These are phyloP conservation scores for Digitaria exilis DNA, from an alignment of 202 grass and related monocot genomes.

Conservation along the genomic window DNA sequence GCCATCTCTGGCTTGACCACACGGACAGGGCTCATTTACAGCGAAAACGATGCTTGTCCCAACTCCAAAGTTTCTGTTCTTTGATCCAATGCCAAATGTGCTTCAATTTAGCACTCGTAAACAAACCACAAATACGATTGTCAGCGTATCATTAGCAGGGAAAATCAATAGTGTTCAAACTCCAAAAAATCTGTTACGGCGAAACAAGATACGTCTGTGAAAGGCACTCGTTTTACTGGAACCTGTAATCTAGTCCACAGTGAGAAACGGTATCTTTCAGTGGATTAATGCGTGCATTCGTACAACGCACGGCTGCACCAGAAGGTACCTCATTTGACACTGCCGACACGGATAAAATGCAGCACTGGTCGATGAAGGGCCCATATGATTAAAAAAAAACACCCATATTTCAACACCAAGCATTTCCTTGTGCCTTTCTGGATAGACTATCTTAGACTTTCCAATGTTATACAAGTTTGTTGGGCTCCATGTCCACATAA, in stretches of 20 bases:
- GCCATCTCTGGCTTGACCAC: neutral
- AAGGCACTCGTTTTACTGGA: neutral
- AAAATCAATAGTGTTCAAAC: neutral
- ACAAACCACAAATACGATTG: neutral
- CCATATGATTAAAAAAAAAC: neutral
- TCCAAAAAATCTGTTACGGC: no score
- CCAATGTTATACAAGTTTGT: neutral
- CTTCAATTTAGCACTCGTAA: neutral
- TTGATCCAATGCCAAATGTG: no score
- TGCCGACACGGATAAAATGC: constrained; percentile 10
- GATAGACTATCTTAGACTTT: neutral
- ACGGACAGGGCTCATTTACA: neutral
- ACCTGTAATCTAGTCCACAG: neutral
- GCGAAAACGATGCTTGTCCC: neutral
- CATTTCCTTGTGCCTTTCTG: neutral
- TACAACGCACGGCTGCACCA: constrained; percentile 27
- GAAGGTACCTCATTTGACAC: neutral
- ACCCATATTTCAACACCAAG: constrained; percentile 6
- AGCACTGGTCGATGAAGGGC: neutral
- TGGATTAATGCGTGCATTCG: neutral
- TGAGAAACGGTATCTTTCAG: neutral
- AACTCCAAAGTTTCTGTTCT: neutral
- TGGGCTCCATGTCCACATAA: neutral
- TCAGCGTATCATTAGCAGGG: no score
- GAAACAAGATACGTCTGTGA: neutral